Evolutionary conservation across 2,329 filamentous ascomycete genomes (phyloP).

Genomic region (Neofusicoccum umdonicola): DNA sequence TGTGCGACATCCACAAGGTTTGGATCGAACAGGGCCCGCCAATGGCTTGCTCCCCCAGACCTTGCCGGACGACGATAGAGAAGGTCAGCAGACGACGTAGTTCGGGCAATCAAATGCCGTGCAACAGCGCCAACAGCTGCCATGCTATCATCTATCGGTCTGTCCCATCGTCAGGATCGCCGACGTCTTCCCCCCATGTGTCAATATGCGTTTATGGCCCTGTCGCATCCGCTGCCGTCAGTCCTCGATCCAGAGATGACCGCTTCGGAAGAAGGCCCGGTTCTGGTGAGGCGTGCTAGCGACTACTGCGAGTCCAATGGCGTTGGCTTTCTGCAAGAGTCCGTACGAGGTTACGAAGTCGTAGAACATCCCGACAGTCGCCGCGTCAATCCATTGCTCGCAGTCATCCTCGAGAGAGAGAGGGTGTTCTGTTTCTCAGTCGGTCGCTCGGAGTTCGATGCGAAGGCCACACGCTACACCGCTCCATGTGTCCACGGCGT

Average conservation of each 20-base stretch:
- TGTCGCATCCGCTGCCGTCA: neutral
- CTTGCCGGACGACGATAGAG: neutral
- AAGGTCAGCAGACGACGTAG: conserved; percentile 16
- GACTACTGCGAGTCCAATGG: neutral
- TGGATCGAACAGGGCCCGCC: neutral
- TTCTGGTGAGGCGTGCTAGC: neutral
- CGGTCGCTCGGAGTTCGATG: neutral
- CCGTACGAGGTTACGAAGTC: neutral
- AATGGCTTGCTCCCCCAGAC: conserved; percentile 2
- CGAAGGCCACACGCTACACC: conserved; percentile 1
- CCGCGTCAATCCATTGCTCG: neutral
- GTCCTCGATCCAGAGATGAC: neutral
- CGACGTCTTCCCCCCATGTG: neutral
- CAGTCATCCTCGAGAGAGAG: neutral
- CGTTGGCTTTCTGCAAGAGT: neutral
- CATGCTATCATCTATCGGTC: conserved; percentile 1
- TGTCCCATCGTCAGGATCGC: neutral
- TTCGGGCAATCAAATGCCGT: conserved; percentile 13
- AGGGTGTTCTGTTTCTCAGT: neutral
- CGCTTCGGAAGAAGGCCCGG: neutral
- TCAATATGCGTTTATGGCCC: conserved; percentile 5
- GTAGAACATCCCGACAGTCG: neutral
- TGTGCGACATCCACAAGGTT: conserved; percentile 9
- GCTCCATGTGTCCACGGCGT: neutral
- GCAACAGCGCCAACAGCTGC: neutral